These are phyloP conservation scores for Petunia axillaris DNA, from an alignment of 257 asterid species.

Conservation along the genomic window DNA sequence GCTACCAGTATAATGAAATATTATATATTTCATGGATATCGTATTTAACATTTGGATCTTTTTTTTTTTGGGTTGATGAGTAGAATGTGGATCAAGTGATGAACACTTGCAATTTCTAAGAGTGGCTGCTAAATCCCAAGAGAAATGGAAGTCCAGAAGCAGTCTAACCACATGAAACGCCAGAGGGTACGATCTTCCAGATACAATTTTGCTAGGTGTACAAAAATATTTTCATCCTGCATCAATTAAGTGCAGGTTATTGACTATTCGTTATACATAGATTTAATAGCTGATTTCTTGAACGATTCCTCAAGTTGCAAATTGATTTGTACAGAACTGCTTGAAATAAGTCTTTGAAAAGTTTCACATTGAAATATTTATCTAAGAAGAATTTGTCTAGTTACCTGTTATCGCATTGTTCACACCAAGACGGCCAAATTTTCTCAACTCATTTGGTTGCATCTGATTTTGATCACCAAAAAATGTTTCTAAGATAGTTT, in stretches of 20 bases:
- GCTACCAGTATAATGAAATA: background rate
- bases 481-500: background rate
- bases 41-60: background rate
- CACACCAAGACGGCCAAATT: background rate
- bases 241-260: slow-evolving; percentile 5
- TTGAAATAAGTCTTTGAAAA: slow-evolving; percentile 26
- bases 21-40: background rate
- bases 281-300: slow-evolving; percentile 4
- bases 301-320: slow-evolving; percentile 21
- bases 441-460: background rate
- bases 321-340: slow-evolving; percentile 47
- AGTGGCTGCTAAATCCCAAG: background rate
- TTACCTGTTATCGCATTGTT: background rate
- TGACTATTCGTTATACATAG: background rate
- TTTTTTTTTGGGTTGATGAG: background rate
- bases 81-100: slow-evolving; percentile 1
- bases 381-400: background rate
- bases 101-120: background rate
- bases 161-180: background rate
- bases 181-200: background rate
- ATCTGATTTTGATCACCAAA: background rate
- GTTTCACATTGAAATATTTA: slow-evolving; percentile 12
- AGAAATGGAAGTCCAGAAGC: background rate
- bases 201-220: slow-evolving; percentile 20
- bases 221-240: slow-evolving; percentile 17